Percentiles rank a stretch among this genome's conserved stretches.
Evolutionary conservation across 2,329 filamentous ascomycete genomes (phyloP).

Genomic region (Fusarium pilosicola): DNA sequence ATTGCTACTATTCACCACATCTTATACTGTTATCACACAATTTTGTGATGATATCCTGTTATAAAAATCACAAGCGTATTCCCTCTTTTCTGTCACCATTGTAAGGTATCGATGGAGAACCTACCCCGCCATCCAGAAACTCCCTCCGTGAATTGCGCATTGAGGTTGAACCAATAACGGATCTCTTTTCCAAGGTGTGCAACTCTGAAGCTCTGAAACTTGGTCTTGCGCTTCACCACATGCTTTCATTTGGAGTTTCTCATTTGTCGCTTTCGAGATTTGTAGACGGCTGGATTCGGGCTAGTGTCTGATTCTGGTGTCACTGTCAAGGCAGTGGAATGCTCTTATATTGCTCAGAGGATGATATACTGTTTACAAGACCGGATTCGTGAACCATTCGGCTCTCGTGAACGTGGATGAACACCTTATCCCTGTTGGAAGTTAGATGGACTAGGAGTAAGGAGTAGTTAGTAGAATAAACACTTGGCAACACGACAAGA

Average conservation of each 20-base stretch:
- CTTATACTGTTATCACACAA: not conserved
- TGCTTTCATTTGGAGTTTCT: conserved; percentile 26
- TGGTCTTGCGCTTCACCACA: conserved; percentile 30
- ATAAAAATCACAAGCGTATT: not conserved
- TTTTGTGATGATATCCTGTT: not conserved
- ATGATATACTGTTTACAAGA: not conserved
- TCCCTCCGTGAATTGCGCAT: not conserved
- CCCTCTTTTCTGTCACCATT: not conserved
- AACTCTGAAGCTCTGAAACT: conserved; percentile 30
- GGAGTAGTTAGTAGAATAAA: not conserved
- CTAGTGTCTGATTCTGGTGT: not conserved
- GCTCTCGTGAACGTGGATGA: not conserved
- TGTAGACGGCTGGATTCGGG: not conserved
- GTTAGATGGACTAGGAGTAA: not conserved
- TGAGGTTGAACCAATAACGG: conserved; percentile 43
- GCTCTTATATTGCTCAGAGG: not conserved
- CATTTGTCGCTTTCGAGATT: conserved; percentile 27
- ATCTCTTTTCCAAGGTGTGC: conserved; percentile 42
- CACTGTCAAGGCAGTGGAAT: not conserved
- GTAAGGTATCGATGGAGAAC: not conserved
- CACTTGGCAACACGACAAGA: not conserved
- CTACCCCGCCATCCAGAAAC: conserved; percentile 30
- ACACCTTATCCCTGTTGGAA: not conserved
- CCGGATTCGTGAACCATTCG: not conserved
- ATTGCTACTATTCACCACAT: not conserved